A percentile compares a stretch with the other conserved stretches of the same genome.
These are phyloP conservation scores for Cerioporus squamosus DNA, from an alignment of 1,284 basidiomycete species.

Conservation along the genomic window DNA sequence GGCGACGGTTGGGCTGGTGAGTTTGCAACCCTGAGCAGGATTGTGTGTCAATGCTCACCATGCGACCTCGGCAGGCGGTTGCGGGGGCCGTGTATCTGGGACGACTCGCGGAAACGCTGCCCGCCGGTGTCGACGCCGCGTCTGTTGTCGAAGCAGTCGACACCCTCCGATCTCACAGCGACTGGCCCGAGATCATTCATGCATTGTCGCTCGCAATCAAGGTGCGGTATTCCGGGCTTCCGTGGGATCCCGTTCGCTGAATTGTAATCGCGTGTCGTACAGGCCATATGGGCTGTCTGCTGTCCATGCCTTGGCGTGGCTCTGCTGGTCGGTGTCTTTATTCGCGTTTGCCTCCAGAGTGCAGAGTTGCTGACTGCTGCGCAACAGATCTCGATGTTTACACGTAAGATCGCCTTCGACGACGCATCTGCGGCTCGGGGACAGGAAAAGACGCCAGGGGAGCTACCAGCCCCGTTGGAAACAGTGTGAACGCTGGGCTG, in stretches of 20 bases:
- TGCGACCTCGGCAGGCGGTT: slow-evolving; percentile 55
- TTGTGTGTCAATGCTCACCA: slow-evolving; percentile 18
- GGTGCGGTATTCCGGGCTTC: slow-evolving; percentile 28
- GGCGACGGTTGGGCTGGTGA: slow-evolving; percentile 76
- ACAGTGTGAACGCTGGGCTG: slow-evolving; percentile 18
- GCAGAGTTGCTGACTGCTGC: slow-evolving; percentile 13
- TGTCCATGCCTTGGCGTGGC: slow-evolving; percentile 40
- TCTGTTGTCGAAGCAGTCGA: slow-evolving; percentile 58
- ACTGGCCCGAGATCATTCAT: slow-evolving; percentile 33
- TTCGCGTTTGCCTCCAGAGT: not conserved
- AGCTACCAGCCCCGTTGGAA: slow-evolving; percentile 12
- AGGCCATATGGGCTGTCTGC: slow-evolving; percentile 42
- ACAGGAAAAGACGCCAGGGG: slow-evolving; percentile 18
- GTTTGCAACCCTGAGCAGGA: slow-evolving; percentile 30
- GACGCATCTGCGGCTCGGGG: slow-evolving; percentile 12
- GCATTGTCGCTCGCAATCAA: slow-evolving; percentile 37
- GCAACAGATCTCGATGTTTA: slow-evolving; percentile 33
- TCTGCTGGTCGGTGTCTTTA: slow-evolving; percentile 37
- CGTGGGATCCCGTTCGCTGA: slow-evolving; percentile 13
- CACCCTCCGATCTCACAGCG: slow-evolving; percentile 45
- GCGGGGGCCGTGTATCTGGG: slow-evolving; percentile 76
- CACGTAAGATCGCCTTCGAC: slow-evolving; percentile 30
- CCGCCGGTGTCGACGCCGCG: slow-evolving; percentile 51
- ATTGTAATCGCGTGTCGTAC: slow-evolving; percentile 4
- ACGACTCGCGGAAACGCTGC: slow-evolving; percentile 51